These are phyloP conservation scores for Cordia subcordata DNA, from an alignment of 257 asterid genomes.

Conservation along the genomic window DNA sequence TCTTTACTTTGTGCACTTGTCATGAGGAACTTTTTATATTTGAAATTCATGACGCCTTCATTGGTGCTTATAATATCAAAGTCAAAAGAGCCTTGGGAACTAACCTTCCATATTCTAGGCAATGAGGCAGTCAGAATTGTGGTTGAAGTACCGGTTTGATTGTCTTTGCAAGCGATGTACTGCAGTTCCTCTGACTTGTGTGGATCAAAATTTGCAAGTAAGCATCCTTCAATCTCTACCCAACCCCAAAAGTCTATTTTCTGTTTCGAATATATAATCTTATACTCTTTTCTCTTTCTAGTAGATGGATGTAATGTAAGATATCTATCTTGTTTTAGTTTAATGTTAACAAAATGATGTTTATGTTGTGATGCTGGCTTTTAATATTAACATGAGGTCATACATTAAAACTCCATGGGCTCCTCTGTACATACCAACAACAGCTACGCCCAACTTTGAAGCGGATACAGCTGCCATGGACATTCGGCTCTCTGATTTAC, in stretches of 20 bases:
- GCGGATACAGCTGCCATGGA: neutral
- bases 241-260: too few relatives aligned
- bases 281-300: too few relatives aligned
- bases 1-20: too few relatives aligned
- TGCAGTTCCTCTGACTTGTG: constrained; percentile 41
- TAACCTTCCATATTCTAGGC: constrained; percentile 26
- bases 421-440: neutral
- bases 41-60: too few relatives aligned
- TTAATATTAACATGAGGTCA: neutral
- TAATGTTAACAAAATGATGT: too few relatives aligned
- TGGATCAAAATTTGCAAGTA: constrained; percentile 60
- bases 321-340: too few relatives aligned
- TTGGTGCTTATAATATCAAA: neutral
- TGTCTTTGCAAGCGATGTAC: constrained; percentile 63
- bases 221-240: constrained; percentile 9
- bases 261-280: too few relatives aligned
- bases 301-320: too few relatives aligned
- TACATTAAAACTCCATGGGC: neutral
- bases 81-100: neutral
- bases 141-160: constrained; percentile 51
- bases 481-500: neutral
- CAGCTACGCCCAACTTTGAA: neutral
- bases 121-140: constrained; percentile 52
- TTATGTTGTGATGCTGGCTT: too few relatives aligned
- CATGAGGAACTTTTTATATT: too few relatives aligned